Conservation (phyloP, 495 filamentous ascomycete species). For the Aspergillus asperescens region DNA sequence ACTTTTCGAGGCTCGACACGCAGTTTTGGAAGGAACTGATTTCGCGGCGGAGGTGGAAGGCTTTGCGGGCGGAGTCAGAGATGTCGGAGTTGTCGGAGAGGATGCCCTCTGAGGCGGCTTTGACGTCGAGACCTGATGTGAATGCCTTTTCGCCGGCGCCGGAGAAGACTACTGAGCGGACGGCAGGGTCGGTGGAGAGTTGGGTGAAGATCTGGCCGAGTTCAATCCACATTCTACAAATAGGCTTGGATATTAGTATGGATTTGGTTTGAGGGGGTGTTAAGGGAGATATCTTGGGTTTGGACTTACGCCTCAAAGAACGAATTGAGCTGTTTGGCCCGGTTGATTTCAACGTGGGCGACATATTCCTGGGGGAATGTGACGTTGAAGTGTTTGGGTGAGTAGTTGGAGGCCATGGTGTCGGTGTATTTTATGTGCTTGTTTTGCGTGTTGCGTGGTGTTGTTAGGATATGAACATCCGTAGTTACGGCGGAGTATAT, state of each 20-base stretch:
- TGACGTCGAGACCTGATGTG: slow-evolving; percentile 75
- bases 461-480: background rate
- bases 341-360: slow-evolving; percentile 90
- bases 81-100: slow-evolving; percentile 14
- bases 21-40: slow-evolving; percentile 74
- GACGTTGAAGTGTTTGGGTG: slow-evolving; percentile 71
- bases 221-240: slow-evolving; percentile 78
- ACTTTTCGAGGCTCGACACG: slow-evolving; percentile 70
- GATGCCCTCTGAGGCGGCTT: slow-evolving; percentile 48
- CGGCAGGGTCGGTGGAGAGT: slow-evolving; percentile 65
- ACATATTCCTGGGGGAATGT: slow-evolving; percentile 66
- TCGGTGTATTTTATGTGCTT: background rate
- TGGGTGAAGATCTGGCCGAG: slow-evolving; percentile 64
- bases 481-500: background rate
- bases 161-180: slow-evolving; percentile 76
- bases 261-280: background rate
- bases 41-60: slow-evolving; percentile 57
- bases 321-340: slow-evolving; percentile 83
- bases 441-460: background rate
- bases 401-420: slow-evolving; percentile 22
- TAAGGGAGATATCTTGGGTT: slow-evolving; percentile 8
- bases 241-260: background rate
- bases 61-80: slow-evolving; percentile 62
- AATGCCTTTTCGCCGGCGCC: slow-evolving; percentile 81
- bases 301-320: slow-evolving; percentile 62